These are phyloP conservation scores for Aspergillus sclerotioniger DNA, from an alignment of 495 filamentous ascomycete species.

Conservation along the genomic window DNA sequence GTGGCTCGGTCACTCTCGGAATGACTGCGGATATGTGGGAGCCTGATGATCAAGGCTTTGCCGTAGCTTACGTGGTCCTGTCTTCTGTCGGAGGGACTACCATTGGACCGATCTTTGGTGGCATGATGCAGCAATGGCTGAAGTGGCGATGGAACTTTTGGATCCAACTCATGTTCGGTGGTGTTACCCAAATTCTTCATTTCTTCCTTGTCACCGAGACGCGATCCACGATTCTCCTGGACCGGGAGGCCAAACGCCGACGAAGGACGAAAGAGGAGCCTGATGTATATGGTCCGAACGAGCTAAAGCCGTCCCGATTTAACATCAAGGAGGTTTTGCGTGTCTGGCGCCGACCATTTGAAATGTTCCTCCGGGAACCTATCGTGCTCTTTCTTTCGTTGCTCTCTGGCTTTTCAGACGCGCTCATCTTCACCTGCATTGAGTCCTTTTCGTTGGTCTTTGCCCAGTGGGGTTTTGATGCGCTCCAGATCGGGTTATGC, in stretches of 20 bases:
- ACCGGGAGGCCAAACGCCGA: constrained; percentile 63
- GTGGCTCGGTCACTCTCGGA: constrained; percentile 76
- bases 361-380: constrained; percentile 74
- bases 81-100: constrained; percentile 74
- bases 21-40: constrained; percentile 84
- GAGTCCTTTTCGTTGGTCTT: constrained; percentile 66
- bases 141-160: constrained; percentile 78
- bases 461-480: constrained; percentile 59
- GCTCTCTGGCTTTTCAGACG: constrained; percentile 74
- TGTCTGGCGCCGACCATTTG: constrained; percentile 70
- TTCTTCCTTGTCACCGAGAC: constrained; percentile 69
- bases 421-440: constrained; percentile 79
- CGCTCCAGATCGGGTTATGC: constrained; percentile 55
- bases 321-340: constrained; percentile 52
- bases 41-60: constrained; percentile 61
- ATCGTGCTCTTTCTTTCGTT: constrained; percentile 72
- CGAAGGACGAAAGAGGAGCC: constrained; percentile 52
- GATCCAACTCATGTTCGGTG: constrained; percentile 77
- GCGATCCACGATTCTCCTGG: constrained; percentile 63
- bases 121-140: constrained; percentile 65
- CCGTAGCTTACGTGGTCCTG: constrained; percentile 72
- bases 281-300: constrained; percentile 62
- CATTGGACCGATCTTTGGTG: constrained; percentile 76
- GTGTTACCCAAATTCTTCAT: constrained; percentile 61
- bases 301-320: constrained; percentile 52